Conservation (phyloP, 768 basidiomycete species). For the Russula griseocarnosa region DNA sequence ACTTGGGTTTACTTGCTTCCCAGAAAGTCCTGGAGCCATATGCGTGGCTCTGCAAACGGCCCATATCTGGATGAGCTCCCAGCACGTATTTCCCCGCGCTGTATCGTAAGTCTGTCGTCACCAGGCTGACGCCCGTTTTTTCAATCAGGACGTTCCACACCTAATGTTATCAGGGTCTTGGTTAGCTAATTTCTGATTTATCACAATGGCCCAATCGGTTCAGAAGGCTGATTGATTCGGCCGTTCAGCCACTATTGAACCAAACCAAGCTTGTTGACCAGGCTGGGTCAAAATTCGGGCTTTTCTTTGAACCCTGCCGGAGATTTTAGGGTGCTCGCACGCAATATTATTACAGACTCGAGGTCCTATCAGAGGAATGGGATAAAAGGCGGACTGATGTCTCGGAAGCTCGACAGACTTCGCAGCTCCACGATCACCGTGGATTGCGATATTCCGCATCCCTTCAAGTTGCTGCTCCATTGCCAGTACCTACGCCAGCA, state of each 20-base stretch:
- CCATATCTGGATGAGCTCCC: not conserved
- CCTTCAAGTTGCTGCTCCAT: not conserved
- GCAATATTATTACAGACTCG: constrained; percentile 1
- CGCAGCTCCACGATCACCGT: constrained; percentile 1
- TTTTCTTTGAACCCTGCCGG: too few species aligned
- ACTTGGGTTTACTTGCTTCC: not conserved
- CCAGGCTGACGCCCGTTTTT: not conserved
- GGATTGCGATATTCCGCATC: not conserved
- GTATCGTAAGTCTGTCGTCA: constrained; percentile 3
- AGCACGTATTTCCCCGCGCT: constrained; percentile 5
- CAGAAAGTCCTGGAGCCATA: not conserved
- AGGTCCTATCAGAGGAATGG: constrained; percentile 2
- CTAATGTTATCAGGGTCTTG: too few species aligned
- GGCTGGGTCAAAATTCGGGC: too few species aligned
- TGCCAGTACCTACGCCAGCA: constrained; percentile 1
- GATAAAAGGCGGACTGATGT: constrained; percentile 23
- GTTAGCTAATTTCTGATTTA: too few species aligned
- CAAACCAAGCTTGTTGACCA: too few species aligned
- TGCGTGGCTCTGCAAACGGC: not conserved
- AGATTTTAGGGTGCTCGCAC: constrained; percentile 7
- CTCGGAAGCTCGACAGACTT: not conserved
- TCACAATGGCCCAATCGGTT: too few species aligned
- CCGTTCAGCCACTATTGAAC: too few species aligned
- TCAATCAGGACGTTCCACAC: constrained; percentile 4
- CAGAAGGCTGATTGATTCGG: too few species aligned